Evolutionary conservation across 148 eudicot species (phyloP), one percentile per base, ranked within the genome.

Genomic region (Persicaria tinctoria): DNA sequence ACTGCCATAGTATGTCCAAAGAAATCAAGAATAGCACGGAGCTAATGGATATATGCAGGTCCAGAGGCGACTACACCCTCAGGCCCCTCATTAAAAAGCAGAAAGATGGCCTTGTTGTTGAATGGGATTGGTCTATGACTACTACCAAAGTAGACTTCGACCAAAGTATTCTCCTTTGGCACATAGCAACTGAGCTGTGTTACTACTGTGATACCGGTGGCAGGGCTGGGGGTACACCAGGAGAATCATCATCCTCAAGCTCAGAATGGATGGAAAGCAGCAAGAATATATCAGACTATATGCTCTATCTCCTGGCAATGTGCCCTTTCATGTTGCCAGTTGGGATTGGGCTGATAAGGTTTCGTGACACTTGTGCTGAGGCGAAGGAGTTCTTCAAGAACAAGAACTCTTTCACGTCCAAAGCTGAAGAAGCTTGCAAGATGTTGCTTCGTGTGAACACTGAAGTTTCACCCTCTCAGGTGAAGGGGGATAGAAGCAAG

Each of bases 401-500:
- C 44, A 78, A 70, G 59, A 48, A 6, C 0, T 13, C 51, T 3
- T 5, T 46, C 12, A 2, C 10, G 2, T 12, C 27, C 13, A 51
- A 59, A 51, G 48, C 46, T 5, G 16, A 41, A 50, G 16, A 41
- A 50, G 86, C 83, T 44, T 79, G 86, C 59, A 60, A 16, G 62
- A 83, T 75, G 80, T 59, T 87, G 64, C 82, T 83, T 38, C 51
- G 76, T 1, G 88, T 85, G 51, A 83, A 87, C 74, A 83, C 86
- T 32, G 86, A 87, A 72, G 83, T 85, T 13, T 51, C 10, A 16
- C 84, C 86, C 1, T 75, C 71, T 41, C 81, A 81, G 69, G 86
- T 87, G 70, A 83, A 85, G 72, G 90, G 90, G 48, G 88, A 87
- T 46, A 76, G 88, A 60, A 81, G 90, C 76, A 85, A 87, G 74